Evolutionary conservation across 768 basidiomycete genomes (phyloP), one percentile per base, ranked within the genome.

Genomic region (Termitomyces titanicus): DNA sequence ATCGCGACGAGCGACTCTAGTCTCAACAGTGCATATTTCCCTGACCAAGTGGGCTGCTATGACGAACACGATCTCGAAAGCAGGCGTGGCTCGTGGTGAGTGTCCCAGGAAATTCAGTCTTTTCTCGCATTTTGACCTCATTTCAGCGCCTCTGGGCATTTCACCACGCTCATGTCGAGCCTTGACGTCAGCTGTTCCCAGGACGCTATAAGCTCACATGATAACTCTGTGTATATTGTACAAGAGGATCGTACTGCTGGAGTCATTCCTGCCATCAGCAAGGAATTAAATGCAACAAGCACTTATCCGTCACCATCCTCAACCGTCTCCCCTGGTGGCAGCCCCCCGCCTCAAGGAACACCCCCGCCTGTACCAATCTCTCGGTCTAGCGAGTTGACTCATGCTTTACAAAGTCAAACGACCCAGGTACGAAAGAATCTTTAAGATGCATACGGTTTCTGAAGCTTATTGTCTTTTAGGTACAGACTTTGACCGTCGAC

Each of bases 1-100:
- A 68, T 84, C 37, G 78, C 79, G 8, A 82, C 82, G 24, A 85
- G 83, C 64, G 83, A 85, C 45, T 79, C 84, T 0, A 81, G 79
- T 62, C 66, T 77, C 51, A 74, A 71, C 54, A 85, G 82, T 57
- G 73, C 74, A 7, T 74, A 78, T 58, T 80, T 72, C 47, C 74
- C 80, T 8, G 79, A 82, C 5, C 70, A 76, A 43, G 69, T 71
- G 56, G 72, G 69, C 34, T 69, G 69, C 61, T 67, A 68, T 61
- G 66, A 60, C 20, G 65, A 63, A 20, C 55, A 57, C 37, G 67
- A 68, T 35, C 50, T 57, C 35, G 61, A 52, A 18, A 65, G 69
- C 44, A 71, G 78, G 53, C 68, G 70, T 40, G 71, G 72, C 59
- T 78, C 78, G 15, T 78, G 75, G 76, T 78, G 62, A 44, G 73